phyloP scores from a whole-genome alignment of 176 grass and related monocot species.

The Elaeis guineensis region DNA sequence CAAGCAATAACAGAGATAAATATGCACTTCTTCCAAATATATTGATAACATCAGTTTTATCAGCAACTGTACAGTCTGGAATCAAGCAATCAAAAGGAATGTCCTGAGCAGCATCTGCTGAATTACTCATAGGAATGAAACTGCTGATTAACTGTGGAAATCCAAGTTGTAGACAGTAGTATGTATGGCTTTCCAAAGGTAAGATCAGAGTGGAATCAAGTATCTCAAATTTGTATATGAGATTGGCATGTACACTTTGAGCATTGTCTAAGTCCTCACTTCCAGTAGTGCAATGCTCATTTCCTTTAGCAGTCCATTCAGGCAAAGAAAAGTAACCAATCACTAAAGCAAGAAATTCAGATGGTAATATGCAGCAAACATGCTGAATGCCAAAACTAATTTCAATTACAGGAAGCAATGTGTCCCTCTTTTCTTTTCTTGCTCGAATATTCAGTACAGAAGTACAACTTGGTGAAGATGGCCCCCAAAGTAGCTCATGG shows the following conservation, averaged over 20 bases:
- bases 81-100: slow-evolving; percentile 60
- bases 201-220: slow-evolving; percentile 67
- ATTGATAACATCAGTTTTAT: slow-evolving; percentile 44
- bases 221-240: slow-evolving; percentile 79
- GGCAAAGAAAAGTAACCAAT: slow-evolving; percentile 88
- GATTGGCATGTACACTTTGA: slow-evolving; percentile 17
- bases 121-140: slow-evolving; percentile 49
- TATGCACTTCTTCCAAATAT: slow-evolving; percentile 58
- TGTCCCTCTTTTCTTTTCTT: slow-evolving; percentile 42
- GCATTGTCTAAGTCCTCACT: slow-evolving; percentile 28
- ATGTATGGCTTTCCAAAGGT: slow-evolving; percentile 53
- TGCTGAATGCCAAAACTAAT: slow-evolving; percentile 70
- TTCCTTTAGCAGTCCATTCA: slow-evolving; percentile 53
- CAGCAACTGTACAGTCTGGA: slow-evolving; percentile 44
- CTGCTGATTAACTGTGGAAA: slow-evolving; percentile 61
- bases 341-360: slow-evolving; percentile 68
- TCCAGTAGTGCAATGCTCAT: slow-evolving; percentile 27
- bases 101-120: slow-evolving; percentile 40
- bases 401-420: slow-evolving; percentile 33
- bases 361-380: slow-evolving; percentile 71
- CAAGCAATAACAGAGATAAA: slow-evolving; percentile 50
- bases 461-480: slow-evolving; percentile 45
- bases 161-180: slow-evolving; percentile 49
- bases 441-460: slow-evolving; percentile 52
- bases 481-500: slow-evolving; percentile 51